Evolutionary conservation across 1,284 basidiomycete species (phyloP).

Genomic region (Malassezia vespertilionis): DNA sequence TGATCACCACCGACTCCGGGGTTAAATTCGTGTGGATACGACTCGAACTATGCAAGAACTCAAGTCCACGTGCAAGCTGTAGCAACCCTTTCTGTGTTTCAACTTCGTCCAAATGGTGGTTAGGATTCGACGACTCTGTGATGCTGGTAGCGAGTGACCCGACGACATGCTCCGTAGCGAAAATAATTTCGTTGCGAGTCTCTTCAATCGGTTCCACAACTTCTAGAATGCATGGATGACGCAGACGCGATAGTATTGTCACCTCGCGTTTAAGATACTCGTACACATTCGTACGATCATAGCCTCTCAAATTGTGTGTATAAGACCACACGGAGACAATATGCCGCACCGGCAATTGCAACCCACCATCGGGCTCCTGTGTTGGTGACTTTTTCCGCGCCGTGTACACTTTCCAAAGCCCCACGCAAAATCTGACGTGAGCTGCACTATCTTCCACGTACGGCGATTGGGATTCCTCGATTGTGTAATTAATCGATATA

Average conservation of each 20-base stretch:
- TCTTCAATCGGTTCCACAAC: constrained; percentile 98
- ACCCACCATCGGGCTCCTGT: background rate
- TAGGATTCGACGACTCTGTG: constrained; percentile 19
- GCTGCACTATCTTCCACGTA: background rate
- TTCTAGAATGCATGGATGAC: constrained; percentile 92
- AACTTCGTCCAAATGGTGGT: constrained; percentile 42
- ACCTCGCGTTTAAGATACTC: constrained; percentile 43
- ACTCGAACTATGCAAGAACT: constrained; percentile 80
- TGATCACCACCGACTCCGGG: constrained; percentile 51
- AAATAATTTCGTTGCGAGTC: constrained; percentile 67
- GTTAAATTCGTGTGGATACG: constrained; percentile 83
- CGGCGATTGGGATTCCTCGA: constrained; percentile 31
- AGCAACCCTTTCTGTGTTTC: constrained; percentile 94
- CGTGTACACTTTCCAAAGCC: constrained; percentile 40
- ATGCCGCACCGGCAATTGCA: constrained; percentile 7
- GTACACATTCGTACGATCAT: constrained; percentile 20
- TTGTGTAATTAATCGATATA: constrained; percentile 37
- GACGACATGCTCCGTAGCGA: constrained; percentile 68
- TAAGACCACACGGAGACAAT: constrained; percentile 37
- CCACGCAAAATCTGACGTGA: constrained; percentile 20
- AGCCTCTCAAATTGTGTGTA: constrained; percentile 21
- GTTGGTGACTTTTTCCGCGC: constrained; percentile 28
- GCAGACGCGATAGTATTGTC: constrained; percentile 65
- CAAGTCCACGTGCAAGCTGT: constrained; percentile 69
- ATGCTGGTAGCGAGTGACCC: constrained; percentile 24